Base-by-base conservation (phyloP, 257 asterid species). In the Verbena officinalis region DNA sequence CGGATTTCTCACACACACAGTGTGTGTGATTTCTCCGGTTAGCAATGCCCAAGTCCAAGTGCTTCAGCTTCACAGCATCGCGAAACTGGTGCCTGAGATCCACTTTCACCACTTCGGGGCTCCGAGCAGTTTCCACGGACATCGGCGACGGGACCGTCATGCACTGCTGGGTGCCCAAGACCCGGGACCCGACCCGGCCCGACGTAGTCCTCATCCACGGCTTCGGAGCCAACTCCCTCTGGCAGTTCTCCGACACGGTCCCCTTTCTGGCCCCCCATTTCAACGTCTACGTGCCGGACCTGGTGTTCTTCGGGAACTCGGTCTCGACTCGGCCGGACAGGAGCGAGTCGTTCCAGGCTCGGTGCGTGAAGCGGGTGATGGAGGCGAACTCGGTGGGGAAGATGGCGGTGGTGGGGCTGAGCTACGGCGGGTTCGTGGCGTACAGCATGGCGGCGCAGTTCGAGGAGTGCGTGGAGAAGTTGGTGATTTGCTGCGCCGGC, bases 401-500 rank as follows among this genome's bases (percentile, higher is more conserved):
- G 62, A 69, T 74, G 80, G 70, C 49, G 52, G 73, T 78, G 36
- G 77, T 82, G n/a, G 95, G 95, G 59, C 70, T 86, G 77, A 84
- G 95, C 64, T 86, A 86, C 62, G 95, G 95, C 4, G 95, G 95
- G 39, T 86, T 86, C 58, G 95, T 86, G 59, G 95, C 89, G 34
- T 86, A 86, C 64, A 65, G 85, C 60, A 56, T 84, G 83, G 95
- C 91, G 45, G 85, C 71, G 55, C 87, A 84, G 75, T 86, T 73
- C 38, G 59, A 14, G 61, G 90, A 78, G 55, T 71, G 73, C 14
- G 79, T 84, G 61, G 90, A 74, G 77, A 75, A 58, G 63, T 80
- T 81, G 59, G 95, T 87, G 80, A 64, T 87, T 7, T 78, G 87
- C 74, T 78, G 93, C 64, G 81, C 93, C 30, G 93, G 90, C 31